Conservation (phyloP, 176 grass and related monocot genomes). For the Alopecurus myosuroides region DNA sequence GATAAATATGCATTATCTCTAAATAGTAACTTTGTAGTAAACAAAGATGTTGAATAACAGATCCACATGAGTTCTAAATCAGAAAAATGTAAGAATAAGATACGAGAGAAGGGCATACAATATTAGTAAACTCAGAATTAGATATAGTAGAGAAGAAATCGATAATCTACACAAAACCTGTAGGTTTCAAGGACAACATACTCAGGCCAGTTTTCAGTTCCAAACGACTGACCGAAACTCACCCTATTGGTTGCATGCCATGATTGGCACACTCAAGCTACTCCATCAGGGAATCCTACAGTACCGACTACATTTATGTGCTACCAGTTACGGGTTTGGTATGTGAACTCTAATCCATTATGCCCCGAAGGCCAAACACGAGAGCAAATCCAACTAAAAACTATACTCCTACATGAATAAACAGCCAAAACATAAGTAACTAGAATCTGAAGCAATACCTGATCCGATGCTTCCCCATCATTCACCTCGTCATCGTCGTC, state of each 20-base stretch:
- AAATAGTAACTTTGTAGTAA: not conserved
- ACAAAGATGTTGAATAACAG: not conserved
- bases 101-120: not conserved
- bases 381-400: not conserved
- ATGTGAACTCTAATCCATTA: not conserved
- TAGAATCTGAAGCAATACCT: slow-evolving; percentile 15
- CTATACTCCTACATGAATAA: not conserved
- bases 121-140: not conserved
- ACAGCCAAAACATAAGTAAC: not conserved
- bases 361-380: not conserved
- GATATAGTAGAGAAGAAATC: not conserved
- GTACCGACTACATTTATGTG: not conserved
- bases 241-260: too few relatives aligned
- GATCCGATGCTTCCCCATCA: not conserved
- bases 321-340: not conserved
- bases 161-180: not conserved
- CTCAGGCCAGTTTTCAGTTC: not conserved
- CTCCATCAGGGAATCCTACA: not conserved
- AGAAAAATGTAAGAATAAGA: not conserved
- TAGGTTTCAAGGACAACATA: not conserved
- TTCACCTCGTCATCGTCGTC: not conserved
- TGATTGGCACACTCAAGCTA: not conserved
- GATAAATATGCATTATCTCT: not conserved
- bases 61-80: not conserved
- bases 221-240: not conserved